These are phyloP conservation scores for Colletotrichum incanum DNA, from an alignment of 2,329 filamentous ascomycete genomes.

Conservation along the genomic window DNA sequence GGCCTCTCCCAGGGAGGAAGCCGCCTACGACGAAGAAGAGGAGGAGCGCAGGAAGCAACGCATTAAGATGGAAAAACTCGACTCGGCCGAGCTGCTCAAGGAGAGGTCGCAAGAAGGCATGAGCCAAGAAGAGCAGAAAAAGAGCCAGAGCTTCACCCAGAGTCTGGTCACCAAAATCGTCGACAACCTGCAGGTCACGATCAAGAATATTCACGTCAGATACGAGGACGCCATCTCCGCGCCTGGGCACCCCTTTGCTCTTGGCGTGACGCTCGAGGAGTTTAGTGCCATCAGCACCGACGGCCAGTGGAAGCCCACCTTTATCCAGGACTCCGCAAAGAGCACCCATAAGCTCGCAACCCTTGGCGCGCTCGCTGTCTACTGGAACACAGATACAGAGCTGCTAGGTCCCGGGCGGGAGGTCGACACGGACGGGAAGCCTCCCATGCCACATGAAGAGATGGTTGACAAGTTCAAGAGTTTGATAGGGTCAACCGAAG, in stretches of 20 bases:
- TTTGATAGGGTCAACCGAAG: slow-evolving; percentile 83
- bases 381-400: slow-evolving; percentile 96
- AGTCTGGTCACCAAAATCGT: slow-evolving; percentile 97
- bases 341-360: slow-evolving; percentile 96
- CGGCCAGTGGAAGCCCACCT: slow-evolving; percentile 94
- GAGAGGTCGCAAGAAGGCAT: slow-evolving; percentile 94
- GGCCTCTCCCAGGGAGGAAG: slow-evolving; percentile 95
- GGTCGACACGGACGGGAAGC: slow-evolving; percentile 70
- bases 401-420: slow-evolving; percentile 88
- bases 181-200: slow-evolving; percentile 96
- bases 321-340: slow-evolving; percentile 87
- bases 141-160: slow-evolving; percentile 97
- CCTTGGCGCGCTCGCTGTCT: slow-evolving; percentile 89
- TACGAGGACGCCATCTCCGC: slow-evolving; percentile 98
- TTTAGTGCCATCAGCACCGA: slow-evolving; percentile 98
- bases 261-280: slow-evolving; percentile 93
- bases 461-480: slow-evolving; percentile 83
- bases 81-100: slow-evolving; percentile 94
- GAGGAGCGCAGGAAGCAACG: slow-evolving; percentile 88
- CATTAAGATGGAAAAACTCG: slow-evolving; percentile 99
- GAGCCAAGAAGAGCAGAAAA: slow-evolving; percentile 95
- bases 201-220: slow-evolving; percentile 98
- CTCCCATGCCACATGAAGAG: slow-evolving; percentile 79
- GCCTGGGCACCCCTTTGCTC: slow-evolving; percentile 93
- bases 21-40: slow-evolving; percentile 92